Evolutionary conservation across 2,329 filamentous ascomycete genomes (phyloP).

Genomic region (Stagonosporopsis cucurbitacearum): DNA sequence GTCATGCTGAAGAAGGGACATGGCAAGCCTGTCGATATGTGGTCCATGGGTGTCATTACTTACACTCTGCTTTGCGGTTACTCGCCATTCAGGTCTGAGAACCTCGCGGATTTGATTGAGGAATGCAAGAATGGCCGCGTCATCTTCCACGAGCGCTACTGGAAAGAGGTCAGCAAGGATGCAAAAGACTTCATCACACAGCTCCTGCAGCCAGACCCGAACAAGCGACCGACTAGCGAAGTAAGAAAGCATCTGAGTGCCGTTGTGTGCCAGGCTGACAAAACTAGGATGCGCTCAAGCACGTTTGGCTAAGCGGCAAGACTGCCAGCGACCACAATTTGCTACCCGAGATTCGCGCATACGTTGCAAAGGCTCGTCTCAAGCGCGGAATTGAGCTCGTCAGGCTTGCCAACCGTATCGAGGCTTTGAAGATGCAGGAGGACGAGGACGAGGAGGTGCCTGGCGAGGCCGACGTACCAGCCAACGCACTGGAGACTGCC

Average conservation of each 20-base stretch:
- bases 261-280: slow-evolving; percentile 18
- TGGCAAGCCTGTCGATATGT: slow-evolving; percentile 98
- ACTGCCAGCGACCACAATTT: slow-evolving; percentile 95
- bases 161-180: slow-evolving; percentile 95
- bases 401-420: slow-evolving; percentile 94
- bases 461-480: slow-evolving; percentile 65
- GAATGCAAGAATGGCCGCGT: slow-evolving; percentile 86
- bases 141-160: slow-evolving; percentile 96
- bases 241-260: slow-evolving; percentile 52
- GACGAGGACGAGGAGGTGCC: slow-evolving; percentile 78
- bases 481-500: slow-evolving; percentile 66
- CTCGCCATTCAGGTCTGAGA: slow-evolving; percentile 96
- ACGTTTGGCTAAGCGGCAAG: slow-evolving; percentile 89
- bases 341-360: slow-evolving; percentile 93
- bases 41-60: slow-evolving; percentile 98
- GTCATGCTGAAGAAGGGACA: slow-evolving; percentile 98
- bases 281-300: slow-evolving; percentile 73
- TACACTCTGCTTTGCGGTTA: slow-evolving; percentile 98
- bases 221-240: slow-evolving; percentile 77
- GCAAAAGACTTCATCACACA: slow-evolving; percentile 92
- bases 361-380: slow-evolving; percentile 89
- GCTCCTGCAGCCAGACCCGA: slow-evolving; percentile 79
- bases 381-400: slow-evolving; percentile 94
- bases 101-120: slow-evolving; percentile 88
- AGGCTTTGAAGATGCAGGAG: slow-evolving; percentile 90